These are phyloP conservation scores for Astathelohania contejeani DNA, from an alignment of 371 early-diverging fungal genomes.

Conservation along the genomic window DNA sequence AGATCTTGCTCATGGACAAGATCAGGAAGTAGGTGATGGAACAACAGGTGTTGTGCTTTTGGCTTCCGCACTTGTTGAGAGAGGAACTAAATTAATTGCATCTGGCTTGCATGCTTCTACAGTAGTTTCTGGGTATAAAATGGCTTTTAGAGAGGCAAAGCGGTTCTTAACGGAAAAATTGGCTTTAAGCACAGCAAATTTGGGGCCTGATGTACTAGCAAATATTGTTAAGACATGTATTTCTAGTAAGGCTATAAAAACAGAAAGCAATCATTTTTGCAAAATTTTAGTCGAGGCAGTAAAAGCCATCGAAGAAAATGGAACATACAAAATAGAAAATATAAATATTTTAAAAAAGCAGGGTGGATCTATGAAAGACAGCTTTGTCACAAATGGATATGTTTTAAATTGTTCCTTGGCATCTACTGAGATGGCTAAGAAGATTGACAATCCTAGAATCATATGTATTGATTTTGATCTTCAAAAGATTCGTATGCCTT, in stretches of 20 bases:
- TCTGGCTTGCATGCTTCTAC: constrained; percentile 93
- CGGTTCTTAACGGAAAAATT: constrained; percentile 86
- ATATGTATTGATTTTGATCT: constrained; percentile 97
- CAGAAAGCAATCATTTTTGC: constrained; percentile 73
- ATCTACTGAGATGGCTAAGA: constrained; percentile 54
- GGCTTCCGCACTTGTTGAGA: constrained; percentile 81
- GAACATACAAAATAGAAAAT: constrained; percentile 81
- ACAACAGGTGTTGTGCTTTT: constrained; percentile 98
- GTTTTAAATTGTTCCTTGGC: constrained; percentile 87
- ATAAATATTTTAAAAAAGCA: constrained; percentile 96
- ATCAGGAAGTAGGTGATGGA: constrained; percentile 98
- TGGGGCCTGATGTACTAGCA: constrained; percentile 73
- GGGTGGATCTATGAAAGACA: constrained; percentile 80
- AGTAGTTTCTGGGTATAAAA: constrained; percentile 86
- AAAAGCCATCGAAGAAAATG: constrained; percentile 72
- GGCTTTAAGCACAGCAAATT: constrained; percentile 63
- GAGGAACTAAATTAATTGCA: constrained; percentile 85
- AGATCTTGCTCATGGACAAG: constrained; percentile 94
- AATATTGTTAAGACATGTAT: constrained; percentile 92
- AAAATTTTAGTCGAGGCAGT: constrained; percentile 85
- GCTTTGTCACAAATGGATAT: constrained; percentile 75
- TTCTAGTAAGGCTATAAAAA: constrained; percentile 89
- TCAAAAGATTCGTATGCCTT: constrained; percentile 89
- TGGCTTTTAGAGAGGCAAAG: constrained; percentile 91
- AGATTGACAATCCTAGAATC: constrained; percentile 67